A percentile compares a stretch with the other conserved stretches of the same genome.
These are phyloP conservation scores for Pichia norvegensis DNA, from an alignment of 1,139 yeast genomes.

Conservation along the genomic window DNA sequence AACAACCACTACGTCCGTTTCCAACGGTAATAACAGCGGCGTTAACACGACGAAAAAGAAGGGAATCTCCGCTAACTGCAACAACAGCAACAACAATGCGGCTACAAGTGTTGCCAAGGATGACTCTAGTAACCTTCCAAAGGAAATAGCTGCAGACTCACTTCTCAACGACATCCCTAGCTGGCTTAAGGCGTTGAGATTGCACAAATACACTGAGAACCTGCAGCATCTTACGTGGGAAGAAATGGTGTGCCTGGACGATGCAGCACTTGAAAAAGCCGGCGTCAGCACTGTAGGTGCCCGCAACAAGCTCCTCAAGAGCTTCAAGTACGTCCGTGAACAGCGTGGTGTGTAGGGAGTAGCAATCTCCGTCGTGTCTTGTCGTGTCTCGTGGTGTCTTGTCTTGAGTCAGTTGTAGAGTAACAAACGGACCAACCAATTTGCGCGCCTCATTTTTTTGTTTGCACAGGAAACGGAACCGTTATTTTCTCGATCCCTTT, in stretches of 20 bases:
- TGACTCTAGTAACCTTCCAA: conserved; percentile 36
- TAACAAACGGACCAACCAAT: no score
- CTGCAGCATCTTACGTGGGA: conserved; percentile 72
- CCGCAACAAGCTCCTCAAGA: conserved; percentile 81
- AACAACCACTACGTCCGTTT: background rate
- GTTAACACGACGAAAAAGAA: background rate
- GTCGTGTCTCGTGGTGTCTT: no score
- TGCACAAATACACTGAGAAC: conserved; percentile 89
- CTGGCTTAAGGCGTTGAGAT: conserved; percentile 82
- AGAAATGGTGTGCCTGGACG: conserved; percentile 64
- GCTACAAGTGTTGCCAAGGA: background rate
- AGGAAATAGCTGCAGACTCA: conserved; percentile 56
- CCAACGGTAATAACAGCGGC: background rate
- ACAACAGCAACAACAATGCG: background rate
- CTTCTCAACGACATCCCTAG: conserved; percentile 75
- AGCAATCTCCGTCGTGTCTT: no score
- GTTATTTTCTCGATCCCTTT: background rate
- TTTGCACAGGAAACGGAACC: no score
- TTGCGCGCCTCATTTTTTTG: background rate
- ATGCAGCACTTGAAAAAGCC: conserved; percentile 57
- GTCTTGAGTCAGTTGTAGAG: no score
- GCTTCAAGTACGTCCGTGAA: conserved; percentile 73
- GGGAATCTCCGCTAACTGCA: background rate
- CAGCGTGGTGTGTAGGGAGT: background rate
- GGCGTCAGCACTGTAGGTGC: conserved; percentile 97